phyloP scores from a whole-genome alignment of 179 eudicot genomes.

The Spinacia oleracea region DNA sequence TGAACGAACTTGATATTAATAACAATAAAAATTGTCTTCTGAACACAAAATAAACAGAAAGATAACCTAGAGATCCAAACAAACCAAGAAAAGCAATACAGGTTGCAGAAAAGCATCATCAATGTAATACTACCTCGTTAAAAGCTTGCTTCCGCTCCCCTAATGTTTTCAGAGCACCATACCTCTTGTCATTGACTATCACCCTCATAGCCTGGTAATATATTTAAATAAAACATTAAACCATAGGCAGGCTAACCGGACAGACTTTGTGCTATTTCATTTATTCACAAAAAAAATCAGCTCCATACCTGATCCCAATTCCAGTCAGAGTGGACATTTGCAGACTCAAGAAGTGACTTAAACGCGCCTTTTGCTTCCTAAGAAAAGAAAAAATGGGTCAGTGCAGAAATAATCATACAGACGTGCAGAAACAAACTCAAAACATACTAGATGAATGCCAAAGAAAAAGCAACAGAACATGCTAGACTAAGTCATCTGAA shows the following conservation, averaged over 20 bases:
- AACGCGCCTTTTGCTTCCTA: conserved; percentile 95
- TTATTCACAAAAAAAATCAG: background rate
- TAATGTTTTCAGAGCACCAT: conserved; percentile 83
- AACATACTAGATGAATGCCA: background rate
- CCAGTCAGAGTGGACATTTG: conserved; percentile 95
- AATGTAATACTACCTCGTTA: conserved; percentile 67
- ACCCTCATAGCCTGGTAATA: conserved; percentile 84
- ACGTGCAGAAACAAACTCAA: background rate
- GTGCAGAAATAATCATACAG: background rate
- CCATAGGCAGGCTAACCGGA: background rate
- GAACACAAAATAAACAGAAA: conserved; percentile 9
- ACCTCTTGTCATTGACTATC: conserved; percentile 89
- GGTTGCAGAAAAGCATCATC: background rate
- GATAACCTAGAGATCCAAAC: conserved; percentile 6
- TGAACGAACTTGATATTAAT: background rate
- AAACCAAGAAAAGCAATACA: background rate
- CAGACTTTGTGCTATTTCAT: background rate
- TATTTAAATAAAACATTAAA: conserved; percentile 25
- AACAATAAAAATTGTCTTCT: background rate
- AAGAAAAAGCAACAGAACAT: conserved; percentile 1
- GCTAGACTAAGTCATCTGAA: conserved; percentile 3
- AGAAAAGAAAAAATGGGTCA: conserved; percentile 6
- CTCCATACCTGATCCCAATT: conserved; percentile 92
- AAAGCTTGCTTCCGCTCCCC: conserved; percentile 98
- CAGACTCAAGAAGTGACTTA: conserved; percentile 81